A percentile compares a stretch with the other conserved stretches of the same genome.
Conservation (phyloP, 306 rosid genomes). For the Dalbergia cochinchinensis region DNA sequence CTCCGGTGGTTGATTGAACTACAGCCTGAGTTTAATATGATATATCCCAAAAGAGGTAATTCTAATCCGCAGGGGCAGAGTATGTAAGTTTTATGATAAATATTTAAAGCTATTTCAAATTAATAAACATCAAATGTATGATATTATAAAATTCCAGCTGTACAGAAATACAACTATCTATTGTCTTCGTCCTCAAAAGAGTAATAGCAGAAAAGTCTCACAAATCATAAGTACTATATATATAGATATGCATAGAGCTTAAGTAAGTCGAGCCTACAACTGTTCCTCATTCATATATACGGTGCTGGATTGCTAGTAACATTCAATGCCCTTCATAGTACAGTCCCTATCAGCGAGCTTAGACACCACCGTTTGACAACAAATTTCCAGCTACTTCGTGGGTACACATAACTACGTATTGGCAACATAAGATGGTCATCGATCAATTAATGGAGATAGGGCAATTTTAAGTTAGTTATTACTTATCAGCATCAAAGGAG, state of each 20-base stretch:
- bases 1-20: background rate
- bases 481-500: background rate
- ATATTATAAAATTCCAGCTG: background rate
- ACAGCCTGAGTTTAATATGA: background rate
- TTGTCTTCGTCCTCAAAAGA: constrained; percentile 8
- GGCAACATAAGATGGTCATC: constrained; percentile 8
- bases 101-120: no score
- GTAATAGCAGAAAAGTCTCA: background rate
- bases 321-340: constrained; percentile 26
- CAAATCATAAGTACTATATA: background rate
- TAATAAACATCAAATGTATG: no score
- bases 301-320: background rate
- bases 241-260: constrained; percentile 1
- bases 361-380: constrained; percentile 35
- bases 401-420: constrained; percentile 27
- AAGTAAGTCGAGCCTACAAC: background rate
- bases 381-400: constrained; percentile 45
- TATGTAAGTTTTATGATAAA: background rate
- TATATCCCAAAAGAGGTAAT: constrained; percentile 7
- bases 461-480: constrained; percentile 29
- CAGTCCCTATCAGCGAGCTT: constrained; percentile 39
- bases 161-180: background rate
- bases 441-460: constrained; percentile 5
- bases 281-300: no score
- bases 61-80: background rate